Conservation (phyloP, 1,284 basidiomycete species). For the Cryptococcus depauperatus region DNA sequence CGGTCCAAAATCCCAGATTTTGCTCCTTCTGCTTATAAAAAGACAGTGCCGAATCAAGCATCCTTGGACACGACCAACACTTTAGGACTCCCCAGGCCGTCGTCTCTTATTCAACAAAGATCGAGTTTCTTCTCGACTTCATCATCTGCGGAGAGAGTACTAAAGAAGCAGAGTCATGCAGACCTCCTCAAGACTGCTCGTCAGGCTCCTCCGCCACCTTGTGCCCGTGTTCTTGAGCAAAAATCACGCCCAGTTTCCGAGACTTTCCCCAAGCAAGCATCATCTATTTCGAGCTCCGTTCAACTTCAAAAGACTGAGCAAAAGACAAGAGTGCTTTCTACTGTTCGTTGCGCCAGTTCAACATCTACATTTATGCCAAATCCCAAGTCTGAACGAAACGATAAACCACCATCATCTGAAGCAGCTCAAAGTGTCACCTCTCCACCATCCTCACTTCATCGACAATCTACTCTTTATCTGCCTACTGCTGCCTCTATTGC, state of each 20-base stretch:
- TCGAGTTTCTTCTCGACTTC: neutral
- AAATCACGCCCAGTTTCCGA: no score
- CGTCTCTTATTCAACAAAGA: slow-evolving; percentile 5
- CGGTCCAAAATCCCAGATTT: slow-evolving; percentile 20
- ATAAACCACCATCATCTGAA: neutral
- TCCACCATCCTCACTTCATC: slow-evolving; percentile 5
- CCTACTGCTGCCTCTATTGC: slow-evolving; percentile 38
- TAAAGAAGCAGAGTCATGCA: slow-evolving; percentile 23
- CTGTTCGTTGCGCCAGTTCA: neutral
- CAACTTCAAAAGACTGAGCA: neutral
- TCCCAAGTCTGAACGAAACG: no score
- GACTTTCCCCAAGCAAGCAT: no score
- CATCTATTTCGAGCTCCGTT: no score
- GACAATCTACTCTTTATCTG: slow-evolving; percentile 27
- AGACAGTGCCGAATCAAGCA: neutral
- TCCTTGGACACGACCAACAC: slow-evolving; percentile 14
- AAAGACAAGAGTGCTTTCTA: neutral
- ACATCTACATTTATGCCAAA: neutral
- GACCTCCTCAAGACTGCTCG: slow-evolving; percentile 28
- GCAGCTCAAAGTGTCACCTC: neutral
- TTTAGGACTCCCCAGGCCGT: slow-evolving; percentile 20
- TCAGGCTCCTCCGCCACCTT: slow-evolving; percentile 28
- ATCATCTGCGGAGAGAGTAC: neutral
- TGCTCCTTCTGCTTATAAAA: slow-evolving; percentile 5
- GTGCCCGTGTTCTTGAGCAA: no score